Percentiles rank a stretch among this genome's conserved stretches.
These are phyloP conservation scores for Vitrella brassicaformis DNA, from an alignment of 73 alveolate genomes.

Conservation along the genomic window DNA sequence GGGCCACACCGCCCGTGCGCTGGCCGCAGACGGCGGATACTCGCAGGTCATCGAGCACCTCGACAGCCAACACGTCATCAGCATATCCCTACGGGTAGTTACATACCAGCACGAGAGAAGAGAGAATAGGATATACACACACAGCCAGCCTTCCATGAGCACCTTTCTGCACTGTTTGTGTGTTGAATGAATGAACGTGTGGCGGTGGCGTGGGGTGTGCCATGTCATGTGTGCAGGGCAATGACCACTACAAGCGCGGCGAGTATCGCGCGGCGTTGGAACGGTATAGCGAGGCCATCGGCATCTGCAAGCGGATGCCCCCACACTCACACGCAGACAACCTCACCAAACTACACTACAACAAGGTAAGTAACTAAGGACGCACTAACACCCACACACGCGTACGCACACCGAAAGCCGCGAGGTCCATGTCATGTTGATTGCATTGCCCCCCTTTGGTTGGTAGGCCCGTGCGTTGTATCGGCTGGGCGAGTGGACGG, in stretches of 20 bases:
- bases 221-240: neutral
- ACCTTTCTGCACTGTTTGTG: too few relatives aligned
- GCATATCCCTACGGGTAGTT: too few relatives aligned
- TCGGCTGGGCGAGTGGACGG: neutral
- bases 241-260: neutral
- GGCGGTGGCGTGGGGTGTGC: too few relatives aligned
- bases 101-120: too few relatives aligned
- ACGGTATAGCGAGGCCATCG: neutral
- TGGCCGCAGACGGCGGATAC: too few relatives aligned
- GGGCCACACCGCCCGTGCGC: too few relatives aligned
- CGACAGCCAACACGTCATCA: too few relatives aligned
- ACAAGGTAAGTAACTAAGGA: neutral
- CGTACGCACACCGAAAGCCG: neutral
- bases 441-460: neutral
- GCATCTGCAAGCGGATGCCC: neutral
- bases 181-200: too few relatives aligned
- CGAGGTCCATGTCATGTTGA: neutral
- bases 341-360: neutral
- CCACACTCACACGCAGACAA: neutral
- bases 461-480: neutral
- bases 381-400: neutral
- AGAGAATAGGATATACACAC: too few relatives aligned
- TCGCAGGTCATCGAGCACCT: too few relatives aligned
- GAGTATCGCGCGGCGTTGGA: neutral
- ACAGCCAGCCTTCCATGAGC: too few relatives aligned